Percentiles rank a stretch among this genome's conserved stretches.
phyloP scores from a whole-genome alignment of 2,329 filamentous ascomycete genomes.

The Cladosporium velox region DNA sequence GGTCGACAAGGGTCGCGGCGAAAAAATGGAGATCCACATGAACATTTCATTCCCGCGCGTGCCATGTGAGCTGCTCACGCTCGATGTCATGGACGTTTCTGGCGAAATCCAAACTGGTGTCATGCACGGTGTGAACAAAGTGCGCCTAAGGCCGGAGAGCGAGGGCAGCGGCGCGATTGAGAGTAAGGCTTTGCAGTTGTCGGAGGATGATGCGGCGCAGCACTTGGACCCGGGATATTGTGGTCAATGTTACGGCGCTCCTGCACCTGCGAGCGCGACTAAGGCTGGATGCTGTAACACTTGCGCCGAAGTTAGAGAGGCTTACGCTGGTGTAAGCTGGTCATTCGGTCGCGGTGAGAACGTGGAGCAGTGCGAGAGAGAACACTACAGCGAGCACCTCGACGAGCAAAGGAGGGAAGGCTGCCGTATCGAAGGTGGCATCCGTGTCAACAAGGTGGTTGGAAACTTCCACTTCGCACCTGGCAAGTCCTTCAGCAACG shows the following conservation, averaged over 20 bases:
- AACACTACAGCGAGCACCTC: constrained; percentile 88
- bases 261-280: constrained; percentile 65
- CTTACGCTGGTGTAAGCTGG: constrained; percentile 87
- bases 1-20: constrained; percentile 94
- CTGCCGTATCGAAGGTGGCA: constrained; percentile 86
- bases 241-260: constrained; percentile 87
- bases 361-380: constrained; percentile 91
- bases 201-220: constrained; percentile 66
- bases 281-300: constrained; percentile 96
- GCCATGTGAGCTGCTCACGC: constrained; percentile 90
- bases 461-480: constrained; percentile 99
- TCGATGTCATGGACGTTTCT: constrained; percentile 99
- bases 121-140: constrained; percentile 88
- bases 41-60: constrained; percentile 94
- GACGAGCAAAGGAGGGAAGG: constrained; percentile 88
- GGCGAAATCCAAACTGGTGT: constrained; percentile 96
- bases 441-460: constrained; percentile 97
- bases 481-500: constrained; percentile 91
- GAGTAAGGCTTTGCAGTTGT: constrained; percentile 67
- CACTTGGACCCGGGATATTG: constrained; percentile 94
- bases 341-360: constrained; percentile 89
- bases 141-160: constrained; percentile 70
- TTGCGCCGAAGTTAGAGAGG: constrained; percentile 93
- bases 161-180: constrained; percentile 79
- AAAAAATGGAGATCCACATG: constrained; percentile 98